Conservation (phyloP, 495 filamentous ascomycete genomes). For the Saxispiralis lemnorum region DNA sequence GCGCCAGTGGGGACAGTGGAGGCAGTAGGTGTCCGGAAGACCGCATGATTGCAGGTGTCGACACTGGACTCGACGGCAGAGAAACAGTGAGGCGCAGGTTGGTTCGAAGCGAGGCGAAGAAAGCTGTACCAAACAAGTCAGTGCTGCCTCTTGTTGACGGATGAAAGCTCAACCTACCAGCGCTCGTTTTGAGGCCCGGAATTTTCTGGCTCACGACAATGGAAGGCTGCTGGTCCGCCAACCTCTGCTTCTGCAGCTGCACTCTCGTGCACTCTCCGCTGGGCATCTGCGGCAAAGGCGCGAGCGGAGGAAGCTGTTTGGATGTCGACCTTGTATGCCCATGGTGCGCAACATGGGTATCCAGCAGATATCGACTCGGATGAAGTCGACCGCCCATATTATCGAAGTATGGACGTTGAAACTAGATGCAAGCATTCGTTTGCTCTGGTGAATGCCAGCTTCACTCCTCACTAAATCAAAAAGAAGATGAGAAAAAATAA, state of each 20-base stretch:
- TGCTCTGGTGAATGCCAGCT: neutral
- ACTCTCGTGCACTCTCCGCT: conserved; percentile 9
- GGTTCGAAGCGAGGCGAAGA: conserved; percentile 25
- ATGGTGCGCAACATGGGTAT: conserved; percentile 7
- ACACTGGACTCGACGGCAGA: conserved; percentile 19
- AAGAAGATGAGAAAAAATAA: too few relatives aligned
- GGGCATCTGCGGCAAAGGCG: conserved; percentile 7
- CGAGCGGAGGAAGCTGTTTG: neutral
- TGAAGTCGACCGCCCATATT: conserved; percentile 5
- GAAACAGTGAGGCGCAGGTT: conserved; percentile 23
- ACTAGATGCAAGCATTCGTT: neutral
- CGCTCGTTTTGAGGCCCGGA: conserved; percentile 23
- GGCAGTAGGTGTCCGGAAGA: conserved; percentile 9
- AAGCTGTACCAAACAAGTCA: conserved; percentile 16
- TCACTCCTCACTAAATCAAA: too few relatives aligned
- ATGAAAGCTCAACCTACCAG: conserved; percentile 16
- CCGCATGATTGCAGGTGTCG: conserved; percentile 18
- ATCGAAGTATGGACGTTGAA: too few relatives aligned
- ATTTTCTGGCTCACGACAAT: conserved; percentile 14
- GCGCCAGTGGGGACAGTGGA: conserved; percentile 18
- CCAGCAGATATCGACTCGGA: conserved; percentile 5
- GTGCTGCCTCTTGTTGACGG: neutral
- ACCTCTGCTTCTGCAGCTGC: conserved; percentile 11
- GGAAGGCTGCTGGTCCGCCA: conserved; percentile 5
- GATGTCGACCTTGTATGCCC: neutral